Evolutionary conservation across 495 filamentous ascomycete species (phyloP), one percentile per base, ranked within the genome.

Genomic region (Jackrogersella minutella): DNA sequence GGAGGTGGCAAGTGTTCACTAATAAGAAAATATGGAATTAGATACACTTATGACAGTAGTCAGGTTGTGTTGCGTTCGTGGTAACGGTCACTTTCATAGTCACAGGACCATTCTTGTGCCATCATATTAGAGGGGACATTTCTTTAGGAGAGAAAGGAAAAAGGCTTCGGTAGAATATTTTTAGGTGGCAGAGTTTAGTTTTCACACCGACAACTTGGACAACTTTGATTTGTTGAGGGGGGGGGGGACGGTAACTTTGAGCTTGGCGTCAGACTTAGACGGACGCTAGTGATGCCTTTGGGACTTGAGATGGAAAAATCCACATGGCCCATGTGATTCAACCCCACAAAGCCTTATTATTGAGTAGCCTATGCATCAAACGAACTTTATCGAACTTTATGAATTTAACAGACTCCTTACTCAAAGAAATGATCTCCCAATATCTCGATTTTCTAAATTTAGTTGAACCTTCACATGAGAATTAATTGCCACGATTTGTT

Each of bases 201-300:
- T 56, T 64, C 66, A 64, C 66, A 69, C 66, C 66, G 66, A 69
- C 66, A 64, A 52, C 60, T n/a, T 64, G 51, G 56, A 40, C 34
- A 44, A 13, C 34, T 5, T 55, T 63, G 60, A 69, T 68, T 69
- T 69, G 66, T 69, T 69, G 66, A 57, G 61, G 46, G 46, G 28
- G 43, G 61, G 64, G 30, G 61, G 31, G 36, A 49, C 39, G 41
- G 33, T 16, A 43, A 37, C 50, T 40, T 43, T 44, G 40, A 37
- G 10, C 34, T 37, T 37, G 34, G 34, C 34, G 9, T 37, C 34
- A 3, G 34, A 37, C 34, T 37, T 13, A 21, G 8, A 6, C 22
- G 44, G 16, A 31, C 28, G 10, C 46, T 50, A 50, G 26, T 11
- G 16, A 50, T n/a, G 14, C 17, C 46, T 33, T 33, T 13, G 31